Evolutionary conservation across 257 asterid species (phyloP), one percentile per base, ranked within the genome.

Genomic region (Cynanchum wilfordii): DNA sequence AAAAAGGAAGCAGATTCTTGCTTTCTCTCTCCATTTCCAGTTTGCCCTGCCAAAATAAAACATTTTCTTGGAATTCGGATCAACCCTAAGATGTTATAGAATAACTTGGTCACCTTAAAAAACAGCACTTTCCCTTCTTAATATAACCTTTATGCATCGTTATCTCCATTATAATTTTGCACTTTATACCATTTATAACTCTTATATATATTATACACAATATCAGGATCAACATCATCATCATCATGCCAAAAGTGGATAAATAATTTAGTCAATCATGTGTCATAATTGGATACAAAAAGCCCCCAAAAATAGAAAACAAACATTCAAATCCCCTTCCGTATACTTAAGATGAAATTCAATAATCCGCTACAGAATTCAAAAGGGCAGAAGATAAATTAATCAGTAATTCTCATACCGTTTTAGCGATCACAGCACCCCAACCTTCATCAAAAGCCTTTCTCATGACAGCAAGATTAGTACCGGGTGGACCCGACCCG

Each of bases 401-500:
- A 54, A 54, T 6, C 27, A 56, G 7, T 56, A 56, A 56, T 16
- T 33, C 68, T 33, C 68, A 19, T 81, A 94, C 98, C 89, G 98
- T 94, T 85, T 94, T 94, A 70, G 97, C 98, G 81, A 94, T 94
- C 69, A 94, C 98, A 80, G 87, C 98, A 49, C 98, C 98, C 97
- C 98, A 94, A 0, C 97, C 97, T 82, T 94, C 98, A 78, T 94
- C 96, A 68, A 94, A 94, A 17, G 97, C 98, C 73, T 90, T 88
- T 77, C 87, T 94, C 99, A 94, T 94, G 76, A 94, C 99, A 0
- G 96, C 84, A 79, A 87, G 86, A 76, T 94, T 94, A 72, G 99
- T 94, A 0, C 99, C 99, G 1, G 99, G 99, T 51, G 99, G 99
- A 24, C 99, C 99, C 76, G 99, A 94, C 54, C 97, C 99, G 78